Evolutionary conservation across 768 basidiomycete species (phyloP).

Genomic region (Mrakia hoshinonis): DNA sequence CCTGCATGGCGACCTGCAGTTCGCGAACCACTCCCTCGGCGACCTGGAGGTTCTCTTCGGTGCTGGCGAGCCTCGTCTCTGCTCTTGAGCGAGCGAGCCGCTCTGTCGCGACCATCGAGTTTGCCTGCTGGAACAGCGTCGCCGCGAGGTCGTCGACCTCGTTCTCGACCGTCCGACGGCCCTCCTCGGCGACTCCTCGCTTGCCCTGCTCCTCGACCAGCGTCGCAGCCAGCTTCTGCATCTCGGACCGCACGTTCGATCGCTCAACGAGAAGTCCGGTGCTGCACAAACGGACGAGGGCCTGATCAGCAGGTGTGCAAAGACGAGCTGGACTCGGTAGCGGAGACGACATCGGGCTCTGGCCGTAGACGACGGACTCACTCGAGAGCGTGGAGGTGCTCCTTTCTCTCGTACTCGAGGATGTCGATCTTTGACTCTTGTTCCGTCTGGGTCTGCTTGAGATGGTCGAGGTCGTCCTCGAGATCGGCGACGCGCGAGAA

Average conservation of each 20-base stretch:
- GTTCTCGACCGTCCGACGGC: conserved; percentile 73
- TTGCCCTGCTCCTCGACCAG: conserved; percentile 90
- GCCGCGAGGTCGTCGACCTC: conserved; percentile 93
- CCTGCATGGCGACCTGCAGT: conserved; percentile 80
- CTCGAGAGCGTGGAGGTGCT: conserved; percentile 81
- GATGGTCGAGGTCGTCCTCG: conserved; percentile 69
- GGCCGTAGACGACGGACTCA: conserved; percentile 6
- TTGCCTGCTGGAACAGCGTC: conserved; percentile 71
- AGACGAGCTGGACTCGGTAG: no score
- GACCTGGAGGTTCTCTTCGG: conserved; percentile 66
- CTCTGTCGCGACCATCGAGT: conserved; percentile 95
- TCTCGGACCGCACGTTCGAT: conserved; percentile 73
- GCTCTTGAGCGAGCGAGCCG: conserved; percentile 58
- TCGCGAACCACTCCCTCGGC: conserved; percentile 76
- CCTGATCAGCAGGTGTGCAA: background rate
- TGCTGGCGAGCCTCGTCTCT: conserved; percentile 64
- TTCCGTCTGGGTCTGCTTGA: conserved; percentile 45
- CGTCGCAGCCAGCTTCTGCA: conserved; percentile 85
- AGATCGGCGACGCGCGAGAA: conserved; percentile 88
- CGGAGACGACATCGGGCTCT: no score
- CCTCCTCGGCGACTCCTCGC: conserved; percentile 80
- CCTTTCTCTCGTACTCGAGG: conserved; percentile 73
- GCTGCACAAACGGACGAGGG: conserved; percentile 10
- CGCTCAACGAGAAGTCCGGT: conserved; percentile 88
- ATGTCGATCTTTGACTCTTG: conserved; percentile 62